A percentile compares a stretch with the other conserved stretches of the same genome.
These are phyloP conservation scores for Pisolithus marmoratus DNA, from an alignment of 768 basidiomycete species.

Conservation along the genomic window DNA sequence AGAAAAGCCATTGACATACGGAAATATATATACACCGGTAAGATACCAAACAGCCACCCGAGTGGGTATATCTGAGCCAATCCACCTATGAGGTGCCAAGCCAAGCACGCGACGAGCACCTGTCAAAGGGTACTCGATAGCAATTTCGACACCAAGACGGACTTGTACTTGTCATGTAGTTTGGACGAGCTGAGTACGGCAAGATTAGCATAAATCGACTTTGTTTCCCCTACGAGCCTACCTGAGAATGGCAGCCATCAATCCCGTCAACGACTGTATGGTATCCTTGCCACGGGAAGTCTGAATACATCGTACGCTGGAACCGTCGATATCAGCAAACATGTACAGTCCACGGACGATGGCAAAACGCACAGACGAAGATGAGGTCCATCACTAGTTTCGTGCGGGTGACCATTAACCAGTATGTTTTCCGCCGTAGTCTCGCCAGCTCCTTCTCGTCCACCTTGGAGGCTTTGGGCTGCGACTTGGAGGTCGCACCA, in stretches of 20 bases:
- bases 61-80: background rate
- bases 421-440: conserved; percentile 67
- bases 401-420: conserved; percentile 62
- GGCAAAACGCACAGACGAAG: conserved; percentile 64
- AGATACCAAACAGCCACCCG: background rate
- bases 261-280: conserved; percentile 60
- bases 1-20: background rate
- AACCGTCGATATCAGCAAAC: conserved; percentile 2
- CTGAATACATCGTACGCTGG: conserved; percentile 78
- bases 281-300: conserved; percentile 55
- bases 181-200: conserved; percentile 54
- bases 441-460: conserved; percentile 68
- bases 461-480: conserved; percentile 47
- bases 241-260: conserved; percentile 72
- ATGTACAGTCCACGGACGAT: conserved; percentile 14
- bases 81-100: no score
- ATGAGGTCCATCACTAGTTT: conserved; percentile 83
- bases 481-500: conserved; percentile 65
- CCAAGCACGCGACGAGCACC: background rate
- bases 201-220: background rate
- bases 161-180: conserved; percentile 68
- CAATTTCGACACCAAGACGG: conserved; percentile 47
- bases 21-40: background rate
- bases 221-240: conserved; percentile 25
- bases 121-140: conserved; percentile 19